Evolutionary conservation across 371 early-diverging fungal species (phyloP).

Genomic region (Syncephalastrum racemosum): DNA sequence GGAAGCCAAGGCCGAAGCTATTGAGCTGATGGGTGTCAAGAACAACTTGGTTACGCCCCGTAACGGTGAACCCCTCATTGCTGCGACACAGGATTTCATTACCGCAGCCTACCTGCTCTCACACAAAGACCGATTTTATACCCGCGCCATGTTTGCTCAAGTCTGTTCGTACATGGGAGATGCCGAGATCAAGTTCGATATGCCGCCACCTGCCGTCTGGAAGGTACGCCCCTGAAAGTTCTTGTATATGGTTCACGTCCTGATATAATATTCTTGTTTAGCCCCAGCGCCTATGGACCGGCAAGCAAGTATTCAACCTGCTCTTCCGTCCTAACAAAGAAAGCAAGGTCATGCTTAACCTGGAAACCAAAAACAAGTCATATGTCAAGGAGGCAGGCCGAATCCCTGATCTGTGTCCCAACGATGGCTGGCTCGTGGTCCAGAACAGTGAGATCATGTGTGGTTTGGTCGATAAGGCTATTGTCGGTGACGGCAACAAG

Average conservation of each 20-base stretch:
- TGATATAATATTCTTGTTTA: slow-evolving; percentile 23
- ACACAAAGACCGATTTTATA: slow-evolving; percentile 92
- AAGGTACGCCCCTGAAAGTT: slow-evolving; percentile 53
- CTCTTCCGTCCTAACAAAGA: slow-evolving; percentile 85
- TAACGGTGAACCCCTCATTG: slow-evolving; percentile 98
- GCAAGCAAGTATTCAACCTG: slow-evolving; percentile 75
- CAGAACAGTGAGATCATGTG: slow-evolving; percentile 93
- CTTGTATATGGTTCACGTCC: neutral
- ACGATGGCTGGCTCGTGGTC: slow-evolving; percentile 90
- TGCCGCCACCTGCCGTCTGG: slow-evolving; percentile 93
- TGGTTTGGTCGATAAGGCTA: slow-evolving; percentile 94
- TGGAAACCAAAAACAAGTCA: slow-evolving; percentile 87
- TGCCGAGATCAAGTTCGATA: slow-evolving; percentile 74
- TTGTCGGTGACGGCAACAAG: slow-evolving; percentile 97
- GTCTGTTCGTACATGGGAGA: slow-evolving; percentile 87
- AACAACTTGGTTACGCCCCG: slow-evolving; percentile 98
- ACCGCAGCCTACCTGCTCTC: slow-evolving; percentile 95
- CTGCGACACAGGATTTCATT: slow-evolving; percentile 99
- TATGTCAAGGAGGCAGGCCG: slow-evolving; percentile 63
- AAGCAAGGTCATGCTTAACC: slow-evolving; percentile 72
- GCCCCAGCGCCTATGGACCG: slow-evolving; percentile 66
- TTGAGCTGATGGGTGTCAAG: slow-evolving; percentile 96
- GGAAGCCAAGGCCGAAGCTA: slow-evolving; percentile 98
- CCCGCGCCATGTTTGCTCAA: slow-evolving; percentile 92
- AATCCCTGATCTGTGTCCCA: slow-evolving; percentile 80